Percentiles rank a stretch among this genome's conserved stretches.
Conservation (phyloP, 345 rosid genomes). For the Aurinia saxatilis region DNA sequence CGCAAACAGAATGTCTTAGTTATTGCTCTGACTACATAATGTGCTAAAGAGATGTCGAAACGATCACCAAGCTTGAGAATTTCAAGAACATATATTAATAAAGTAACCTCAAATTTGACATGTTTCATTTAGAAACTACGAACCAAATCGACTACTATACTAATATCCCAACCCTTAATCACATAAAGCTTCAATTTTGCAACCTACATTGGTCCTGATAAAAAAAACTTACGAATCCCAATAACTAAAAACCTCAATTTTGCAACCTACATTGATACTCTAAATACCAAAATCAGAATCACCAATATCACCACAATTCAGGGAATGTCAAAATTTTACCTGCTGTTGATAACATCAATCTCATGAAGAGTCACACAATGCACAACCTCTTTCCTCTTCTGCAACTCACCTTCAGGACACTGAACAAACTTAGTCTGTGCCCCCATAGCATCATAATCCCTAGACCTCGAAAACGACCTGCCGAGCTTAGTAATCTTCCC, state of each 20-base stretch:
- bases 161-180: no score
- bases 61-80: not conserved
- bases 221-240: no score
- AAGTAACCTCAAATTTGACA: not conserved
- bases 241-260: not conserved
- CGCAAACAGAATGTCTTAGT: not conserved
- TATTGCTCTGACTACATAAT: not conserved
- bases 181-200: no score
- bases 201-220: no score
- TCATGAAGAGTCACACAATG: constrained; percentile 94
- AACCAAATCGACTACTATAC: not conserved
- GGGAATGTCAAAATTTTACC: constrained; percentile 30
- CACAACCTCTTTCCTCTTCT: constrained; percentile 94
- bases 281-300: not conserved
- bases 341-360: constrained; percentile 97
- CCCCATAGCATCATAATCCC: constrained; percentile 97
- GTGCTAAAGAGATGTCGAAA: not conserved
- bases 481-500: constrained; percentile 92
- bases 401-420: constrained; percentile 95
- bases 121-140: not conserved
- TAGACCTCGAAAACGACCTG: constrained; percentile 79
- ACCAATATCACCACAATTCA: not conserved
- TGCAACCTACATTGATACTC: not conserved
- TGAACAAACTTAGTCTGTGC: constrained; percentile 92
- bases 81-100: not conserved